Evolutionary conservation across 2,329 filamentous ascomycete genomes (phyloP), one percentile per base, ranked within the genome.

Genomic region (Aspergillus amoenus): DNA sequence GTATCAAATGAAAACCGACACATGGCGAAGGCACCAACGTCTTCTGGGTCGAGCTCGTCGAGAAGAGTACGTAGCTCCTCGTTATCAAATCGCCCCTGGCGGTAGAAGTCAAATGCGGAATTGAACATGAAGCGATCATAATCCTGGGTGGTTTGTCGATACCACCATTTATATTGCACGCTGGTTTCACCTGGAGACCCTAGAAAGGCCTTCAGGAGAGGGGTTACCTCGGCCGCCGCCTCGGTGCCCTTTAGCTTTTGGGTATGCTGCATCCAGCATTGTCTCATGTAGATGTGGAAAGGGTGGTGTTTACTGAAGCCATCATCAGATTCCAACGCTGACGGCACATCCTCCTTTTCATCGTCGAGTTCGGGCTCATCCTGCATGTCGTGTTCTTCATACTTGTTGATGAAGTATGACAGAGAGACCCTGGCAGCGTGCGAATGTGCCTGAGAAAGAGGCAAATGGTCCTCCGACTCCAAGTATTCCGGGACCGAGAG

Each of bases 401-500:
- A 61, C n/a, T n/a, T 27, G 9, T 32, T 41, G 18, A 57, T 55
- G 15, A 59, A 49, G 24, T 34, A 57, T 12, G 56, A 55, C 13
- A 61, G 41, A 21, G 49, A 61, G 22, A 50, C 49, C 30, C 7
- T 59, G 9, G 53, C 56, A n/a, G 53, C 56, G 18, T 61, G 42
- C 15, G 39, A 43, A 27, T 58, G 17, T 1, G 34, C 47, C 15
- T 50, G 47, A 5, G 7, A n/a, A 40, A 41, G 7, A 4, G 21
- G 40, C 7, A 30, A 13, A 41, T 40, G 34, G 2, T 18, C 6
- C 34, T 50, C 34, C 21, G 49, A 21, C 11, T 63, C 55, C 3
- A 63, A 47, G 24, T 57, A 63, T 51, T 63, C 59, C 34, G 40
- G 24, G 17, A 60, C 61, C 1, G 59, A 61, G 2, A 62, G 44